These are phyloP conservation scores for Chlamydomonas sp. DNA, from an alignment of 139 green algal genomes.

Conservation along the genomic window DNA sequence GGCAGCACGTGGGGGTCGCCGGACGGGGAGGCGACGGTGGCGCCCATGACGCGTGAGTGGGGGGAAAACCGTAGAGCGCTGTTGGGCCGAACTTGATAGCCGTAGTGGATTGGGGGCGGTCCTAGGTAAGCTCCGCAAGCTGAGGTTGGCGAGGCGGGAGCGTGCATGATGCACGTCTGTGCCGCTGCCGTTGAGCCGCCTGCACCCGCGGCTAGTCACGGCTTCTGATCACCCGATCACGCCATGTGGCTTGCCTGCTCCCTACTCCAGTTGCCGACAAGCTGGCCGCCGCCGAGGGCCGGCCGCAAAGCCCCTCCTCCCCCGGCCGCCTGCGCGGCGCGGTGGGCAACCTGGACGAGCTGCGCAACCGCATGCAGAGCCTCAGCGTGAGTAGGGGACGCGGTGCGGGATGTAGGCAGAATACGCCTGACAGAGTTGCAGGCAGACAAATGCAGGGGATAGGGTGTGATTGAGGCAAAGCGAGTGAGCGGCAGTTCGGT, in stretches of 20 bases:
- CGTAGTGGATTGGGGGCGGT: background rate
- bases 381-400: constrained; percentile 1
- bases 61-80: background rate
- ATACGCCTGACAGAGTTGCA: background rate
- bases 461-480: background rate
- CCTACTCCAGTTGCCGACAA: constrained; percentile 16
- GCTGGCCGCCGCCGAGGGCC: constrained; percentile 23
- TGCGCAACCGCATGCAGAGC: constrained; percentile 34
- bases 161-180: background rate
- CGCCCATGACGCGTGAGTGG: background rate
- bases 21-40: constrained; percentile 8
- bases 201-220: background rate
- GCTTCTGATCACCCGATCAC: background rate
- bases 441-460: background rate
- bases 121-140: background rate
- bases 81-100: too few relatives aligned
- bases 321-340: constrained; percentile 22
- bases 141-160: too few relatives aligned
- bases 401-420: background rate
- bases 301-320: constrained; percentile 16
- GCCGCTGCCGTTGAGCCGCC: background rate
- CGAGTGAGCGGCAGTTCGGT: background rate
- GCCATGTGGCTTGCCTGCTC: background rate
- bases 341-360: constrained; percentile 36
- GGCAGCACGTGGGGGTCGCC: constrained; percentile 35